Evolutionary conservation across 306 rosid species (phyloP).

Genomic region (Malus domestica): DNA sequence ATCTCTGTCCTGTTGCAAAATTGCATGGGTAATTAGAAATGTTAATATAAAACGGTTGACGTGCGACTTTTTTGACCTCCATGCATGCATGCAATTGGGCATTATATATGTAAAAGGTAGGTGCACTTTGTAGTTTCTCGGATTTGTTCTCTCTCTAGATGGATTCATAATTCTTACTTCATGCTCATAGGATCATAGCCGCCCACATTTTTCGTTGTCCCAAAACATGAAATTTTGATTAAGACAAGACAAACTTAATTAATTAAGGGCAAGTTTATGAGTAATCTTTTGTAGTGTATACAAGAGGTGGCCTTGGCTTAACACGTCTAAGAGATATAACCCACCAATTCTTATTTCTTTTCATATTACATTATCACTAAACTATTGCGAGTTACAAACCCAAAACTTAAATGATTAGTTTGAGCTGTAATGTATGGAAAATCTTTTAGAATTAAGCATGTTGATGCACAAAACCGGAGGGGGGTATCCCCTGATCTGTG

Average conservation of each 20-base stretch:
- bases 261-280: background rate
- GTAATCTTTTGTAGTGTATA: too few relatives aligned
- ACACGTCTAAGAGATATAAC: background rate
- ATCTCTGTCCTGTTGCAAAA: too few relatives aligned
- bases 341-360: too few relatives aligned
- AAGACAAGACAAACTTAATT: background rate
- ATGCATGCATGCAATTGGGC: background rate
- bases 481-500: too few relatives aligned
- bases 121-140: background rate
- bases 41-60: background rate
- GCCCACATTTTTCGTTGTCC: background rate
- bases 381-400: too few relatives aligned
- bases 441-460: too few relatives aligned
- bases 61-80: background rate
- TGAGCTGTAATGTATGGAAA: too few relatives aligned
- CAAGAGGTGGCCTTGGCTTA: background rate
- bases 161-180: background rate
- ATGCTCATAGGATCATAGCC: background rate
- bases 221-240: background rate
- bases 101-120: background rate
- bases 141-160: background rate
- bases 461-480: too few relatives aligned
- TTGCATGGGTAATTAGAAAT: background rate
- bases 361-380: too few relatives aligned
- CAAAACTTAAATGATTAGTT: too few relatives aligned